These are phyloP conservation scores for Cladophialophora psammophila DNA, from an alignment of 2,329 filamentous ascomycete species.

Conservation along the genomic window DNA sequence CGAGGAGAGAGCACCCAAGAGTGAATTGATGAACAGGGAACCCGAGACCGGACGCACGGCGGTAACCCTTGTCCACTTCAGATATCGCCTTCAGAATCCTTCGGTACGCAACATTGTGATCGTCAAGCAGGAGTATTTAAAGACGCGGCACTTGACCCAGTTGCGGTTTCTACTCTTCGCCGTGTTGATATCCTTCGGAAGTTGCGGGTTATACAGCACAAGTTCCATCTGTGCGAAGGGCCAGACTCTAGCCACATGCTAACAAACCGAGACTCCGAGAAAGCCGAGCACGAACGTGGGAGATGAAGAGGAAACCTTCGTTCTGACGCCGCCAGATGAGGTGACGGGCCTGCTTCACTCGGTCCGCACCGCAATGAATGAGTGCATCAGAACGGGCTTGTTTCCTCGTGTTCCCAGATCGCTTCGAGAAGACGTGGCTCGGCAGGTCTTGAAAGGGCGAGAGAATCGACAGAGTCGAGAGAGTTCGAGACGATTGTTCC, in stretches of 20 bases:
- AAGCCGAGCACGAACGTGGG: background rate
- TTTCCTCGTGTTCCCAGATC: background rate
- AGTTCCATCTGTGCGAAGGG: too few relatives aligned
- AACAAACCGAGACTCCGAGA: background rate
- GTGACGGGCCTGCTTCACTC: background rate
- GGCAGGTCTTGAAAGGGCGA: background rate
- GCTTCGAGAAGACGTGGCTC: constrained; percentile 11
- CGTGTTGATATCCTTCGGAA: background rate
- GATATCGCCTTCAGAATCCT: background rate
- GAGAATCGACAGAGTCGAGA: background rate
- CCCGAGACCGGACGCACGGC: background rate
- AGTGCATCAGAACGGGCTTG: background rate
- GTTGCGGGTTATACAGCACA: background rate
- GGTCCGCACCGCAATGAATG: constrained; percentile 9
- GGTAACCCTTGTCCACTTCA: background rate
- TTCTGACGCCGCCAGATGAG: background rate
- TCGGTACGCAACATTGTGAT: background rate
- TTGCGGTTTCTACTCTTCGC: constrained; percentile 7
- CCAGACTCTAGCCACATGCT: background rate
- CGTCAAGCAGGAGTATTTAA: background rate
- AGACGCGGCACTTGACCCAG: background rate
- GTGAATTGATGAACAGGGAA: background rate
- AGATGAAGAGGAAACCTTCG: background rate
- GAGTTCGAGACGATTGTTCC: background rate
- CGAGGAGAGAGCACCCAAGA: background rate